Evolutionary conservation across 225 moss, liverwort and hornwort genomes (phyloP).

Genomic region (Marchantia paleacea): DNA sequence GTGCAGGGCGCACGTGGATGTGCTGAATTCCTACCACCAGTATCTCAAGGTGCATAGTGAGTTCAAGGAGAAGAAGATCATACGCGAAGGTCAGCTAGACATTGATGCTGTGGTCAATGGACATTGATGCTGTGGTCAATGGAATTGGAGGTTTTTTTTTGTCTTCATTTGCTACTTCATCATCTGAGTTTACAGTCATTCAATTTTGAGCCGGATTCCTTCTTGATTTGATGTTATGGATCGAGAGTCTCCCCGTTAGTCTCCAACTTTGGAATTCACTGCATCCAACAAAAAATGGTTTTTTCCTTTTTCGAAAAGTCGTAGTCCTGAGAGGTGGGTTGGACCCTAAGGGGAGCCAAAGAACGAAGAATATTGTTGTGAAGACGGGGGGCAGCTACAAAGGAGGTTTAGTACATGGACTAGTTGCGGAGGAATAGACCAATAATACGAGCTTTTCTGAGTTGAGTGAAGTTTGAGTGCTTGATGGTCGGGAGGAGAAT

Average conservation of each 20-base stretch:
- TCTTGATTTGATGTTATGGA: neutral
- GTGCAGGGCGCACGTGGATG: too few relatives aligned
- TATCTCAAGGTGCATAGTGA: too few relatives aligned
- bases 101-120: slow-evolving; percentile 47
- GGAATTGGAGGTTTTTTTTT: too few relatives aligned
- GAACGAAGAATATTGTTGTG: neutral
- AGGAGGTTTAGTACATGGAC: slow-evolving; percentile 3
- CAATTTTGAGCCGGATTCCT: neutral
- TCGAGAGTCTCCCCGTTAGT: neutral
- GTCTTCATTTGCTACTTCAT: slow-evolving; percentile 44
- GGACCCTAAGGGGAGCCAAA: neutral
- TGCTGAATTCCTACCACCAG: too few relatives aligned
- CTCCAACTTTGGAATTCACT: neutral
- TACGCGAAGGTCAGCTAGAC: slow-evolving; percentile 47
- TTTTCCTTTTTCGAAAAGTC: too few relatives aligned
- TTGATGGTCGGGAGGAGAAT: too few relatives aligned
- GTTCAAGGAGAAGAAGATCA: slow-evolving; percentile 47
- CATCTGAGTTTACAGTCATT: slow-evolving; percentile 5
- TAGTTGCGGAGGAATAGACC: neutral
- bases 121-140: too few relatives aligned
- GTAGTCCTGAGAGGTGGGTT: neutral
- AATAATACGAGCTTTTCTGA: too few relatives aligned
- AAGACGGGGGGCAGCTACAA: neutral
- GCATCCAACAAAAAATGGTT: neutral
- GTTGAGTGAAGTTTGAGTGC: too few relatives aligned